Conservation (phyloP, 1,284 basidiomycete genomes). For the Vanrija pseudolonga region DNA sequence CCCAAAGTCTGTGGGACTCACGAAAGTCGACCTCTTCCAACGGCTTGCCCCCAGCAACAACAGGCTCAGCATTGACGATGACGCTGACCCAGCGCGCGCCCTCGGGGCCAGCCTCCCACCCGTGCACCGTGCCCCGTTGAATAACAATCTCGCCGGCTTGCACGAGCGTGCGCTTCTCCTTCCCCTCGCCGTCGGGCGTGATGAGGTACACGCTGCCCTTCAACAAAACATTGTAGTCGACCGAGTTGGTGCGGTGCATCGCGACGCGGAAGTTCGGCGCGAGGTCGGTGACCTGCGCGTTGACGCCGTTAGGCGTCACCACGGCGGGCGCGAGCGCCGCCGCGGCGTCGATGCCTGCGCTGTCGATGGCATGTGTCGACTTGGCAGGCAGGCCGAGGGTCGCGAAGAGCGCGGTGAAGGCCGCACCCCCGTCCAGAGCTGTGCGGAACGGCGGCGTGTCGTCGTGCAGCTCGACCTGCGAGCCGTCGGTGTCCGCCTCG, state of each 20-base stretch:
- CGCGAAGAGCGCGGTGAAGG: constrained; percentile 34
- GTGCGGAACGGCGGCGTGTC: constrained; percentile 17
- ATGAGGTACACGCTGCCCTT: constrained; percentile 33
- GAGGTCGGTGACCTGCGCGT: constrained; percentile 43
- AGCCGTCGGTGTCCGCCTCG: constrained; percentile 19
- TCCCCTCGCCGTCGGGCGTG: constrained; percentile 23
- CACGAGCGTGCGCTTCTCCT: constrained; percentile 28
- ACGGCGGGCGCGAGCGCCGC: constrained; percentile 22
- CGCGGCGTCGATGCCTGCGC: constrained; percentile 17
- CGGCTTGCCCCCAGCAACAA: constrained; percentile 28
- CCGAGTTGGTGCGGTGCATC: constrained; percentile 41
- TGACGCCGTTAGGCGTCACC: constrained; percentile 33
- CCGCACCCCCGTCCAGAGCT: constrained; percentile 24
- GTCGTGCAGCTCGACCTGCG: constrained; percentile 25
- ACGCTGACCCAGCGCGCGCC: constrained; percentile 44
- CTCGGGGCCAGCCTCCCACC: constrained; percentile 42
- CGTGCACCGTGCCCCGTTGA: constrained; percentile 47
- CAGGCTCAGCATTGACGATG: constrained; percentile 35
- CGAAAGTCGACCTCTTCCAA: constrained; percentile 37
- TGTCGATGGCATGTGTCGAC: constrained; percentile 21
- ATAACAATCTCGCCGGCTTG: constrained; percentile 43
- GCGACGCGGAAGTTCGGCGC: constrained; percentile 30
- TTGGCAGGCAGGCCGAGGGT: constrained; percentile 24
- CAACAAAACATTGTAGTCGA: constrained; percentile 45
- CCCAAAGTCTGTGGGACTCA: too few relatives aligned